Base-by-base conservation (phyloP, 768 basidiomycete genomes). In the Trametes maxima region DNA sequence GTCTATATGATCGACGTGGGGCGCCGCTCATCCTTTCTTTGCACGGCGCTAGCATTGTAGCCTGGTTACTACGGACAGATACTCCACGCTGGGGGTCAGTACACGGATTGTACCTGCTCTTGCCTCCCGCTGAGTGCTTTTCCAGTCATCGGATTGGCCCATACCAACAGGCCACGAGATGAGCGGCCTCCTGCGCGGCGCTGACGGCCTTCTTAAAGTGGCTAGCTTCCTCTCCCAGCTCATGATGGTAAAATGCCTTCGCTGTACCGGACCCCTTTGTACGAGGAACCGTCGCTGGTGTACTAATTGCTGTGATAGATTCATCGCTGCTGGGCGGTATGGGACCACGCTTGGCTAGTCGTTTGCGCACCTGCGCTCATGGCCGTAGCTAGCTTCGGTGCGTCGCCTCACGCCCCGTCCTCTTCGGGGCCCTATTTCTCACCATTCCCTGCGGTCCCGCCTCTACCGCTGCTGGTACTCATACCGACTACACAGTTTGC, bases 301-400 rank as follows among this genome's bases (percentile, higher is more conserved):
- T 57, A 22, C n/a, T n/a, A 25, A 16, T 36, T 19, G n/a, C 12
- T 50, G 19, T 37, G 21, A 48, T 57, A 63, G 62, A 63, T 58
- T 19, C 62, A 63, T 19, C 62, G 62, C 28, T 63, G 62, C 47
- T 63, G 62, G 62, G 51, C 57, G n/a, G 51, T 58, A 40, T 63
- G 62, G 62, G 57, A 63, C 39, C 53, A 19, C 16, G 37, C 35
- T 8, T 49, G 33, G 37, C 2, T 22, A 28, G 39, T 63, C 28
- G 45, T 63, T 39, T 33, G 21, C 46, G 39, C 39, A 11, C 62
- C 62, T 17, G 22, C 47, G 28, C 6, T 63, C 24, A 46, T 58
- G 51, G 50, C 57, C 14, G 4, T 54, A 12, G 52, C 52, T 16
- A 57, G 35, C 24, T 48, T 58, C 45, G 56, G 62, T 63, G 40